These are phyloP conservation scores for Calonectria pseudoturangicola DNA, from an alignment of 2,329 filamentous ascomycete species.

Conservation along the genomic window DNA sequence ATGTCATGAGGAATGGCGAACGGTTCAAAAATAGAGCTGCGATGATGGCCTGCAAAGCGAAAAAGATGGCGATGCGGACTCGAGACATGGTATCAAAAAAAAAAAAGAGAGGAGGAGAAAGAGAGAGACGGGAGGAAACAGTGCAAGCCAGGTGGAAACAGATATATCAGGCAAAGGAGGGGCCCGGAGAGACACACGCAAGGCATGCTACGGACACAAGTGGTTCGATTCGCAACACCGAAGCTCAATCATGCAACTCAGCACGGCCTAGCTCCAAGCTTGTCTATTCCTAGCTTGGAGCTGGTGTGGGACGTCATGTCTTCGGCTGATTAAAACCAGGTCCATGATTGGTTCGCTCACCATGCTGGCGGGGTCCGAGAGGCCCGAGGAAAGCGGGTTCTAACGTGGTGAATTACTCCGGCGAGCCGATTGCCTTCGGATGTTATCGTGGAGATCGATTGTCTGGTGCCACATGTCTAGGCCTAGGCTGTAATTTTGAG, in stretches of 20 bases:
- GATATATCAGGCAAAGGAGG: conserved; percentile 34
- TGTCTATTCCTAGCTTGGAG: conserved; percentile 28
- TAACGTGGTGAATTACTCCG: conserved; percentile 36
- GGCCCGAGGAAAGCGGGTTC: conserved; percentile 29
- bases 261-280: conserved; percentile 33
- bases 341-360: conserved; percentile 35
- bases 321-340: conserved; percentile 41
- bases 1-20: conserved; percentile 60
- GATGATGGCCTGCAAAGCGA: conserved; percentile 56
- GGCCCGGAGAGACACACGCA: conserved; percentile 14
- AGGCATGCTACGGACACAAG: conserved; percentile 22
- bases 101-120: conserved; percentile 11
- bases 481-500: background rate
- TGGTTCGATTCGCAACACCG: conserved; percentile 41
- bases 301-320: conserved; percentile 33
- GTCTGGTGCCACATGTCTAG: background rate
- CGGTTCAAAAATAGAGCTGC: conserved; percentile 58
- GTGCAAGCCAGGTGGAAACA: background rate
- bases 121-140: conserved; percentile 11
- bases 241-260: conserved; percentile 39
- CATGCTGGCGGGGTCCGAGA: background rate
- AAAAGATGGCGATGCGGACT: conserved; percentile 49
- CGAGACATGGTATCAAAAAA: conserved; percentile 47
- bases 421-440: conserved; percentile 43
- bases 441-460: conserved; percentile 16